phyloP scores from a whole-genome alignment of 805 yeast species.

The Zygosaccharomyces rouxii region DNA sequence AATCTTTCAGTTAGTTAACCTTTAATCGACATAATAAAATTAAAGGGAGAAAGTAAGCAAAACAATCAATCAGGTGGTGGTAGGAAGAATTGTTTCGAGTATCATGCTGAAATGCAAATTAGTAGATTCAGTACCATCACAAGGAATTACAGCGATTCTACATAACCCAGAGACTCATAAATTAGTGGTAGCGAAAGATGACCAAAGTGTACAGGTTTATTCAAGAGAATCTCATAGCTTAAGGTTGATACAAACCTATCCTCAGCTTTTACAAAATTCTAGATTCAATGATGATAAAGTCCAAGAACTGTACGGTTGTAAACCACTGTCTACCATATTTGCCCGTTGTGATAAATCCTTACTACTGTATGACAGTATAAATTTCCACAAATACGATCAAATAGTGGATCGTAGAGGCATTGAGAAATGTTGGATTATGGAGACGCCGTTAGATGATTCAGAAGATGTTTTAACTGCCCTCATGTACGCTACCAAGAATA shows the following conservation, averaged over 20 bases:
- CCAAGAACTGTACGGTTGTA: constrained; percentile 22
- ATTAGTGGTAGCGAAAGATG: constrained; percentile 25
- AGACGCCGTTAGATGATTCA: constrained; percentile 5
- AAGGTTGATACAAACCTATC: constrained; percentile 29
- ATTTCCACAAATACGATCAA: constrained; percentile 32
- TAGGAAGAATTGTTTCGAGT: neutral
- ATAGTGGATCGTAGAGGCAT: constrained; percentile 33
- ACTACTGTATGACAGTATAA: constrained; percentile 28
- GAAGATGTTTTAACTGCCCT: constrained; percentile 18
- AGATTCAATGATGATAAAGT: constrained; percentile 20
- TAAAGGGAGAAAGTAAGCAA: neutral
- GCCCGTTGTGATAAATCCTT: constrained; percentile 26
- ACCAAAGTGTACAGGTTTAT: constrained; percentile 31
- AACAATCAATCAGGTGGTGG: neutral
- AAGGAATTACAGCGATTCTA: constrained; percentile 25
- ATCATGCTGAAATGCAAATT: constrained; percentile 25
- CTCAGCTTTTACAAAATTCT: constrained; percentile 23
- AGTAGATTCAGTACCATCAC: constrained; percentile 17
- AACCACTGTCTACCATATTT: constrained; percentile 28
- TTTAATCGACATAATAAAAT: neutral
- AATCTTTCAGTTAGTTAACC: neutral
- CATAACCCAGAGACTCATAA: constrained; percentile 27
- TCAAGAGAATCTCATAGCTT: constrained; percentile 20
- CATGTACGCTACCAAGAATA: constrained; percentile 18
- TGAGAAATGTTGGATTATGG: constrained; percentile 25